Evolutionary conservation across 2,329 filamentous ascomycete species (phyloP).

Genomic region (Cladosporium cucumerinum): DNA sequence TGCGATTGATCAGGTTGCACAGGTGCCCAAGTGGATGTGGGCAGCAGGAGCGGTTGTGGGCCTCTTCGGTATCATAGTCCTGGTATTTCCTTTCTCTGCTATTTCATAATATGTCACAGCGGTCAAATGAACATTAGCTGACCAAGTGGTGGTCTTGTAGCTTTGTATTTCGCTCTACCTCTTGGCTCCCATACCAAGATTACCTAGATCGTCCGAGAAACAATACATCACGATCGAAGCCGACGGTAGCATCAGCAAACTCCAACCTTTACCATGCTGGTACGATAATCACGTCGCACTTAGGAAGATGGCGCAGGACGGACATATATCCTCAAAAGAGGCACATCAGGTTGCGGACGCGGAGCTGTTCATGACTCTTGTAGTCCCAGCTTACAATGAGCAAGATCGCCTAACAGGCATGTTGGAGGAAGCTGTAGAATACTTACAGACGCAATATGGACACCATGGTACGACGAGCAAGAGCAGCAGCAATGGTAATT

Average conservation of each 20-base stretch:
- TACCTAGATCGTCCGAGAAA: conserved; percentile 74
- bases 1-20: conserved; percentile 25
- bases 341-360: conserved; percentile 66
- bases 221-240: conserved; percentile 73
- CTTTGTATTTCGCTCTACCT: conserved; percentile 23
- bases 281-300: conserved; percentile 69
- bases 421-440: conserved; percentile 84
- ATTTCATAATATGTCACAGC: conserved; percentile 16
- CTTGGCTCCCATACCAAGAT: conserved; percentile 73
- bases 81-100: conserved; percentile 28
- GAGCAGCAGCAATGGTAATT: conserved; percentile 30
- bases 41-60: conserved; percentile 25
- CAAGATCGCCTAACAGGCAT: conserved; percentile 78
- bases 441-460: conserved; percentile 70
- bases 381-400: conserved; percentile 95
- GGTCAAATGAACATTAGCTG: background rate
- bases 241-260: conserved; percentile 55
- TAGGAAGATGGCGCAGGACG: conserved; percentile 42
- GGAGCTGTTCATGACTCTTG: conserved; percentile 82
- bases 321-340: conserved; percentile 38
- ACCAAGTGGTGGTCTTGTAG: background rate
- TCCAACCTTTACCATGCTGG: conserved; percentile 75
- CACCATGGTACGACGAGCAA: conserved; percentile 31
- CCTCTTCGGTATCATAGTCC: conserved; percentile 25
- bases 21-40: conserved; percentile 27